Base-by-base conservation (phyloP, 495 filamentous ascomycete species). In the Pseudoneurospora amorphoporcata region DNA sequence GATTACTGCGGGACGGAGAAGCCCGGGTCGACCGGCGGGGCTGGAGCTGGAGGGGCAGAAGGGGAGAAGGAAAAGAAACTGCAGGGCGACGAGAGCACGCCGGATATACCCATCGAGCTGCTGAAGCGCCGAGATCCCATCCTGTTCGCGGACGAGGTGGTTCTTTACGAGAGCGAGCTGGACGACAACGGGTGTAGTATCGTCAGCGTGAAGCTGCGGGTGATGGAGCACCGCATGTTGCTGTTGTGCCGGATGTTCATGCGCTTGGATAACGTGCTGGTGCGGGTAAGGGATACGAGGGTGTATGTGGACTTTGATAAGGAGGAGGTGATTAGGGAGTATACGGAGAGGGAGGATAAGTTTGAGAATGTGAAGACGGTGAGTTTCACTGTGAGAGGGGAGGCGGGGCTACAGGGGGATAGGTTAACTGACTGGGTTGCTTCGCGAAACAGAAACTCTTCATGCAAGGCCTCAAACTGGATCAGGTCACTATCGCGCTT, bases 111-210 rank as follows among this genome's bases (percentile, higher is more conserved):
- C 8, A 86, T 97, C 47, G 91, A 95, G 70, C 84, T 97, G 9
- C 84, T 99, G 19, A 91, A 89, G 79, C 88, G 90, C 17, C 77
- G 83, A 42, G 95, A 99, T 78, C 96, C 96, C 2, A 99, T 99
- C 74, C 82, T 95, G 0, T 96, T 98, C 82, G 95, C 94, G 79
- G 94, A 98, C 79, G 93, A 97, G 72, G 93, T 98, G 38, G 88
- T 97, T 73, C 86, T 98, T 38, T 99, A 98, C 79, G 95, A 98
- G 83, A 94, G 96, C 81, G 95, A 99, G 82, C 88, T 99, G 71
- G 95, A 97, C 47, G 95, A 99, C 79, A 99, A 99, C 80, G 95
- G 95, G 37, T 95, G 98, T 73, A 89, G 93, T 7, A 86, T 97
- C 80, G 80, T 96, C 12, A 94, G 89, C 35, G 91, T 91, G 82